These are phyloP conservation scores for Diplosphaera chodatii DNA, from an alignment of 139 green algal genomes.

Conservation along the genomic window DNA sequence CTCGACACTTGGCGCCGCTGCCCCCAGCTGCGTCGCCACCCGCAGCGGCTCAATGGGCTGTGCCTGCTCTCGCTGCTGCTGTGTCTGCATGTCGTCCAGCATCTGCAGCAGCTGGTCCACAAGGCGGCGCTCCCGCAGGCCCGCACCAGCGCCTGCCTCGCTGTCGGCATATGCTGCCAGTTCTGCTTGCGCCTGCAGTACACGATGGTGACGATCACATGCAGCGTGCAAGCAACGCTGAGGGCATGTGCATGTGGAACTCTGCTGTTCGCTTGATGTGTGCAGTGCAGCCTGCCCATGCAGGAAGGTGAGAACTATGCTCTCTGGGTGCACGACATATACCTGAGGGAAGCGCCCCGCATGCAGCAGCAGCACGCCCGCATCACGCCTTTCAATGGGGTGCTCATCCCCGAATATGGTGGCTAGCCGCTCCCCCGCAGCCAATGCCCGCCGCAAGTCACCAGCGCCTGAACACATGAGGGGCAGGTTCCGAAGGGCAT, in stretches of 20 bases:
- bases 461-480: constrained; percentile 22
- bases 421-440: constrained; percentile 62
- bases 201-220: too few species aligned
- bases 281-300: too few species aligned
- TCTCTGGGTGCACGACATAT: too few species aligned
- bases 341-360: constrained; percentile 18
- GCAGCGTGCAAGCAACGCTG: too few species aligned
- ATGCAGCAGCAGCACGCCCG: constrained; percentile 56
- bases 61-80: too few species aligned
- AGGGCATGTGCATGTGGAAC: too few species aligned
- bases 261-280: too few species aligned
- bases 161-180: constrained; percentile 33
- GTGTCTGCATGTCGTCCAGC: neutral
- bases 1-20: neutral
- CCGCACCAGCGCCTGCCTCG: neutral
- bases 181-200: constrained; percentile 40
- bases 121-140: neutral
- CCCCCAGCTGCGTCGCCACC: neutral
- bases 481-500: too few species aligned
- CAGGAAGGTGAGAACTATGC: too few species aligned
- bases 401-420: constrained; percentile 42
- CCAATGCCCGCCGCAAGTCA: constrained; percentile 55
- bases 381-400: constrained; percentile 38
- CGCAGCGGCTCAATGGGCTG: neutral
- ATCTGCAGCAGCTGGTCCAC: constrained; percentile 1